A percentile compares a stretch with the other conserved stretches of the same genome.
Conservation (phyloP, 345 rosid genomes). For the Populus pruinosa region DNA sequence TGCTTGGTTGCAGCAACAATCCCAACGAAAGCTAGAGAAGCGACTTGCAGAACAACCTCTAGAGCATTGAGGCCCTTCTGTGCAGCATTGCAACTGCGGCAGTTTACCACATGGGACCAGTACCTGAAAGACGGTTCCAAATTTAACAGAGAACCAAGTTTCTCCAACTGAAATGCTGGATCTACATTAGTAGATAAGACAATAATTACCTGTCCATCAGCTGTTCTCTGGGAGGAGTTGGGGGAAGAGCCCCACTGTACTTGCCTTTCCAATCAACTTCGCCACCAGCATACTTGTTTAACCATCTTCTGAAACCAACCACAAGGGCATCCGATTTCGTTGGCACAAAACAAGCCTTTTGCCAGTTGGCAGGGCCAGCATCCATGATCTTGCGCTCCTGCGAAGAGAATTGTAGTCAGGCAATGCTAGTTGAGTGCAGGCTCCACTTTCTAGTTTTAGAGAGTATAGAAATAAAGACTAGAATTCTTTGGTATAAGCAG, state of each 20-base stretch:
- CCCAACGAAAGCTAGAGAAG: slow-evolving; percentile 50
- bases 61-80: not conserved
- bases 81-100: not conserved
- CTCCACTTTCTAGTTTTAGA: not conserved
- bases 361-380: slow-evolving; percentile 71
- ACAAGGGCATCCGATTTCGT: slow-evolving; percentile 78
- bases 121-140: not conserved
- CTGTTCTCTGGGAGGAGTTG: slow-evolving; percentile 70
- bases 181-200: not conserved
- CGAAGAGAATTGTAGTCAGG: not conserved
- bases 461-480: too few relatives aligned
- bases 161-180: not conserved
- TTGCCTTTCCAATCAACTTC: slow-evolving; percentile 75
- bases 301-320: slow-evolving; percentile 77
- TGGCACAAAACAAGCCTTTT: slow-evolving; percentile 76
- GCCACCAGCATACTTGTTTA: slow-evolving; percentile 62
- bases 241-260: slow-evolving; percentile 56
- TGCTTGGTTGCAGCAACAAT: slow-evolving; percentile 55
- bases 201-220: slow-evolving; percentile 66
- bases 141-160: not conserved
- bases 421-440: not conserved
- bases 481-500: too few relatives aligned
- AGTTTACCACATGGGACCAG: not conserved
- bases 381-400: slow-evolving; percentile 86
- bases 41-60: slow-evolving; percentile 58